A percentile compares a stretch with the other conserved stretches of the same genome.
These are phyloP conservation scores for Lophiostoma macrostomum DNA, from an alignment of 495 filamentous ascomycete genomes.

Conservation along the genomic window DNA sequence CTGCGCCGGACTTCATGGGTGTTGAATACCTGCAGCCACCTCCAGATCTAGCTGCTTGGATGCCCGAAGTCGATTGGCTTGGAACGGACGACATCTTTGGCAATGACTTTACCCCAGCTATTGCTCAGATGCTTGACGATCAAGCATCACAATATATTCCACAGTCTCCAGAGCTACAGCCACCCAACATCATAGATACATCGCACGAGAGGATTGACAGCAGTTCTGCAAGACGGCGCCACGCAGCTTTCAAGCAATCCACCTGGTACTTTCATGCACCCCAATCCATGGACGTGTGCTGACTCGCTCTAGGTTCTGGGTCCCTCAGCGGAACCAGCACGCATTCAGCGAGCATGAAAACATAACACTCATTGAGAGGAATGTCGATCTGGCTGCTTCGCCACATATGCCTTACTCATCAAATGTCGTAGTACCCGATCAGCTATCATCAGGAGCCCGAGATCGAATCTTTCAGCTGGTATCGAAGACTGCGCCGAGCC, in stretches of 20 bases:
- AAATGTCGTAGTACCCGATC: not conserved
- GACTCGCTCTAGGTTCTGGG: constrained; percentile 1
- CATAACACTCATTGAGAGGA: not conserved
- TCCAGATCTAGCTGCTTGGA: not conserved
- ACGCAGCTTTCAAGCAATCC: not conserved
- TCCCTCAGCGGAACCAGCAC: constrained; percentile 7
- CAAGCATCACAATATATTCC: too few relatives aligned
- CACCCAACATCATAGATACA: not conserved
- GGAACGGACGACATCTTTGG: not conserved
- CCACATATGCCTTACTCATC: not conserved
- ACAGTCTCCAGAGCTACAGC: too few relatives aligned
- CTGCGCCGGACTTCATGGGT: constrained; percentile 1
- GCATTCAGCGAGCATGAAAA: constrained; percentile 9
- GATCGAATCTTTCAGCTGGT: constrained; percentile 8
- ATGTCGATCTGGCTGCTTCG: constrained; percentile 5
- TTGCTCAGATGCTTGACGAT: not conserved
- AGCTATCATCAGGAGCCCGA: not conserved
- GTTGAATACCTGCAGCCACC: not conserved
- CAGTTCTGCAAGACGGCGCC: not conserved
- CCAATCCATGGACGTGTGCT: not conserved
- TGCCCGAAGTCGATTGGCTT: constrained; percentile 7
- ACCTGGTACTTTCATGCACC: not conserved
- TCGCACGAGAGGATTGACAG: not conserved
- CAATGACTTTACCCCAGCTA: constrained; percentile 5
- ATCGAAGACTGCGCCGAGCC: constrained; percentile 1